Evolutionary conservation across 2,329 filamentous ascomycete genomes (phyloP).

Genomic region (Alternaria viburni): DNA sequence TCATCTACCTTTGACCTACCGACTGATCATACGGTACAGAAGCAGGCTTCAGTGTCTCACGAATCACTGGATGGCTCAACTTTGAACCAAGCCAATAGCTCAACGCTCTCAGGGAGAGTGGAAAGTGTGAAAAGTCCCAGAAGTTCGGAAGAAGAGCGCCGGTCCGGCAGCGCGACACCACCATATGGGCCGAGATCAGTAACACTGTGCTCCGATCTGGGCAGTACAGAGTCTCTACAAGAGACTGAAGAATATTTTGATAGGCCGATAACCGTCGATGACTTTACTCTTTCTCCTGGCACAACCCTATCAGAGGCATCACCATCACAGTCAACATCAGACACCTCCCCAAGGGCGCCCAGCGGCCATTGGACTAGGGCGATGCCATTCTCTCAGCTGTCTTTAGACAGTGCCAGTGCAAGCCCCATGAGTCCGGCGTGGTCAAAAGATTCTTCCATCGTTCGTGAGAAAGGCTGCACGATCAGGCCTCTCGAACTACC

Average conservation of each 20-base stretch:
- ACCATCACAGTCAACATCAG: background rate
- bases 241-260: background rate
- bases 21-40: too few relatives aligned
- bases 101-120: background rate
- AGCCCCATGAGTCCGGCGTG: background rate
- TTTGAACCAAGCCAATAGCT: too few relatives aligned
- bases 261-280: background rate
- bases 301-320: background rate
- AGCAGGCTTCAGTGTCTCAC: too few relatives aligned
- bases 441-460: background rate
- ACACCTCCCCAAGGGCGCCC: background rate
- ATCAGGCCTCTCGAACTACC: background rate
- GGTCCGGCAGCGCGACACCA: background rate
- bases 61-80: too few relatives aligned
- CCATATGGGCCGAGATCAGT: background rate
- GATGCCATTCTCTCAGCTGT: background rate
- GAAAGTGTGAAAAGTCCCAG: background rate
- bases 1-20: too few relatives aligned
- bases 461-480: background rate
- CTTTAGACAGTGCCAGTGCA: too few relatives aligned
- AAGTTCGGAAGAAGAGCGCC: background rate
- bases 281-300: background rate
- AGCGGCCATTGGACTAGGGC: background rate
- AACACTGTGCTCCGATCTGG: fast-evolving
- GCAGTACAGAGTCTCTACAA: background rate